These are phyloP conservation scores for Kurtzmaniella quercitrusa DNA, from an alignment of 1,139 yeast species.

Conservation along the genomic window DNA sequence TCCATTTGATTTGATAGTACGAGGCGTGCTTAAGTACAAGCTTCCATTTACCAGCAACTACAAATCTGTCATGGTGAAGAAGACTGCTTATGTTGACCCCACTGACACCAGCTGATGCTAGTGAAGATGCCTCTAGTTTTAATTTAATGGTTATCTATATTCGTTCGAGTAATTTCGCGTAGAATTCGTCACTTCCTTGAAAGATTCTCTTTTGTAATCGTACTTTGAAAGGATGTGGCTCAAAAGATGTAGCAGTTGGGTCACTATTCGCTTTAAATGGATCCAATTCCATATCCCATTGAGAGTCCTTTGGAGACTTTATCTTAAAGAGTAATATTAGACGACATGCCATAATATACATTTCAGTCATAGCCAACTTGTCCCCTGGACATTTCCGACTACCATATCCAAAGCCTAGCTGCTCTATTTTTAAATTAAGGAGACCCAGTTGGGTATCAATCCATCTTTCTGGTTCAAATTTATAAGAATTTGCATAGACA, in stretches of 20 bases:
- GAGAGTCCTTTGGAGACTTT: conserved; percentile 30
- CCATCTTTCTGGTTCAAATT: conserved; percentile 60
- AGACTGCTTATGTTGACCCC: conserved; percentile 59
- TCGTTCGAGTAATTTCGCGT: conserved; percentile 6
- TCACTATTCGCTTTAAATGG: conserved; percentile 46
- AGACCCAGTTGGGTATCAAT: conserved; percentile 25
- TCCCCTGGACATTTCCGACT: conserved; percentile 68
- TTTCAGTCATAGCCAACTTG: conserved; percentile 57
- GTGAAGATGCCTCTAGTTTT: not conserved
- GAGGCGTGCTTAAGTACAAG: conserved; percentile 78
- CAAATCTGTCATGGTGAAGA: conserved; percentile 61
- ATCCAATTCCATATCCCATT: conserved; percentile 37
- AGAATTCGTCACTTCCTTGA: conserved; percentile 20
- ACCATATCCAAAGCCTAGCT: conserved; percentile 69
- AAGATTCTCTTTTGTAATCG: conserved; percentile 20
- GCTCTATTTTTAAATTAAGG: conserved; percentile 27
- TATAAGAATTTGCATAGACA: conserved; percentile 45
- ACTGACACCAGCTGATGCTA: conserved; percentile 10
- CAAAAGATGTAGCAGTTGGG: conserved; percentile 58
- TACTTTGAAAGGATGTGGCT: conserved; percentile 46
- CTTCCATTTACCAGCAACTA: conserved; percentile 59
- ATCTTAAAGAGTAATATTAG: conserved; percentile 35
- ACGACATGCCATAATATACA: conserved; percentile 42
- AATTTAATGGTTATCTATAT: too few relatives aligned
- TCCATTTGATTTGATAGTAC: conserved; percentile 80